Evolutionary conservation across 805 yeast genomes (phyloP), one percentile per base, ranked within the genome.

Genomic region (Saccharomycopsis sp.): DNA sequence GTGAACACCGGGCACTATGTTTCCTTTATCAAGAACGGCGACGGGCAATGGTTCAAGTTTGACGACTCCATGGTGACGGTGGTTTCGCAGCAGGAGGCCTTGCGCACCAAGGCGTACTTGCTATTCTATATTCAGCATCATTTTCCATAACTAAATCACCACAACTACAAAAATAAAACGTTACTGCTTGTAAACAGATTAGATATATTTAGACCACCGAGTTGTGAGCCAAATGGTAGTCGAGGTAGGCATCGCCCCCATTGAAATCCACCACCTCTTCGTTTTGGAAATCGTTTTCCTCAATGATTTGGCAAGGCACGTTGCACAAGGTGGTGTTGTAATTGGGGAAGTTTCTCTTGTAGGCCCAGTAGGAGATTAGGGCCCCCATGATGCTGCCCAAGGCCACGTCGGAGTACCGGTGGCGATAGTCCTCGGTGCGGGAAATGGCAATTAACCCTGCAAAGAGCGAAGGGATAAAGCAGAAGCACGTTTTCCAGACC

Each of bases 1-100:
- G 92, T 89, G 5, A 86, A 86, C 56, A 92, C 96, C 2, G 99
- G 99, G 8, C 99, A 92, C 59, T 92, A 92, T 57, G 71, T 88
- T 10, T 80, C 92, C 13, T 69, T 79, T 52, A 72, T 84, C 46
- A 89, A 88, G 55, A 73, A 68, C 41, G 64, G 73, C n/a, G 71
- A 73, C 31, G 82, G 86, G 2, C 68, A 72, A 52, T 92, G 99
- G 99, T 81, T 81, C 56, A 78, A 75, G 56, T 88, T 87, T 57
- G 96, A 92, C 55, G 99, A 92, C 62, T 77, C 92, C 13, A 75
- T 78, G 52, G 81, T 92, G 10, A 73, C 87, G 2, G 58, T 74
- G 41, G 70, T 86, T 8, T 58, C 76, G 6, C 75, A 69, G 39
- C 73, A 75, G 36, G 78, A 78, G 42, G 95, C 88, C 10, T 62